phyloP scores from a whole-genome alignment of 352 stramenopile genomes.

The Globisporangium solare region DNA sequence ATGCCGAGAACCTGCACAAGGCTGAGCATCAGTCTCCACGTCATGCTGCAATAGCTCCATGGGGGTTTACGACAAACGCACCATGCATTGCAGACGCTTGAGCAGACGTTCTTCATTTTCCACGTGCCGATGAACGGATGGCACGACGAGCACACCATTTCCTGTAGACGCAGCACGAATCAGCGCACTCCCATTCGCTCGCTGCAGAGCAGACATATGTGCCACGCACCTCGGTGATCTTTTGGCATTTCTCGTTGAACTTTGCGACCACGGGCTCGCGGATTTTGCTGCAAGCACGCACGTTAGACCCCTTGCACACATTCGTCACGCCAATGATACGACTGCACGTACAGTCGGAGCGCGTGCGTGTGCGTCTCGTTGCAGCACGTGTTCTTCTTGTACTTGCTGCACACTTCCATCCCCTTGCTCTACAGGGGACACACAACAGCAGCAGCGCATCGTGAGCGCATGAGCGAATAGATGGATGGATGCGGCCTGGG shows the following conservation, averaged over 20 bases:
- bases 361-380: conserved; percentile 60
- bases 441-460: not conserved
- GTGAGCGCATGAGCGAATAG: too few species aligned
- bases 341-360: conserved; percentile 49
- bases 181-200: too few species aligned
- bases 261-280: conserved; percentile 70
- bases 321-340: not conserved
- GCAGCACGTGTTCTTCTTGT: conserved; percentile 78
- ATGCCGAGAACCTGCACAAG: conserved; percentile 37
- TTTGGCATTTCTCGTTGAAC: conserved; percentile 67
- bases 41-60: not conserved
- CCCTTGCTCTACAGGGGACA: conserved; percentile 31
- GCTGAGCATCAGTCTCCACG: not conserved
- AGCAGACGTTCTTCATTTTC: conserved; percentile 71
- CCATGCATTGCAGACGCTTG: conserved; percentile 73
- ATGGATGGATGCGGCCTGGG: not conserved
- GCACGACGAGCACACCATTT: conserved; percentile 79
- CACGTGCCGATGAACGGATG: conserved; percentile 75
- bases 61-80: conserved; percentile 11
- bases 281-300: conserved; percentile 51
- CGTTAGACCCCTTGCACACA: not conserved
- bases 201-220: not conserved
- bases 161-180: conserved; percentile 17
- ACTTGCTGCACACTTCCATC: conserved; percentile 79
- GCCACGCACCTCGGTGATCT: conserved; percentile 36